Conservation (phyloP, 805 yeast genomes). For the Spathaspora hagerdaliae region DNA sequence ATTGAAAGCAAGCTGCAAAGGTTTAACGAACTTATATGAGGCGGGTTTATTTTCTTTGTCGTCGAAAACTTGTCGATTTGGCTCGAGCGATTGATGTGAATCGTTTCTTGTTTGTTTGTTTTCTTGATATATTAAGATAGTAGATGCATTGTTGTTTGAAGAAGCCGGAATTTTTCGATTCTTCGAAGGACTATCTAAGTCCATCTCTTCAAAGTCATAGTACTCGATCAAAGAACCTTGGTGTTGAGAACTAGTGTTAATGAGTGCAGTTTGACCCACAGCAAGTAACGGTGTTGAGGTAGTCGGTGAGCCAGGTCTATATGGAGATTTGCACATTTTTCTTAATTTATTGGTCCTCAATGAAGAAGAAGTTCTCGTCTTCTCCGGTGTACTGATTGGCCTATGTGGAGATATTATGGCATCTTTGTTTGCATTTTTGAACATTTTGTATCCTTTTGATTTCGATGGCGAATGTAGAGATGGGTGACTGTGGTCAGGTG, state of each 20-base stretch:
- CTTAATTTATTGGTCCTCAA: slow-evolving; percentile 11
- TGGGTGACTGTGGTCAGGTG: neutral
- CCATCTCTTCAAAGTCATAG: slow-evolving; percentile 25
- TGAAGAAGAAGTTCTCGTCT: slow-evolving; percentile 5
- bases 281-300: slow-evolving; percentile 6
- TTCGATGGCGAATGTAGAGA: slow-evolving; percentile 24
- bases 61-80: slow-evolving; percentile 11
- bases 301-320: slow-evolving; percentile 6
- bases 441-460: slow-evolving; percentile 29
- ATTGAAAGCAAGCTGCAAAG: slow-evolving; percentile 79
- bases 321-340: slow-evolving; percentile 6
- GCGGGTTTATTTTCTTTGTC: slow-evolving; percentile 36
- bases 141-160: slow-evolving; percentile 10
- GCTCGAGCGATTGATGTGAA: neutral
- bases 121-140: slow-evolving; percentile 24
- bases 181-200: slow-evolving; percentile 28
- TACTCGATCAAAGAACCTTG: neutral
- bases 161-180: slow-evolving; percentile 20
- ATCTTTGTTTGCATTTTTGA: slow-evolving; percentile 29
- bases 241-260: neutral
- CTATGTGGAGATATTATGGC: slow-evolving; percentile 31
- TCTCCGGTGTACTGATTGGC: slow-evolving; percentile 9
- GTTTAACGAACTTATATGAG: slow-evolving; percentile 67
- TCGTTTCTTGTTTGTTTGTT: neutral
- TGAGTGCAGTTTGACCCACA: neutral